phyloP scores from a whole-genome alignment of 192 early-diverging fungal genomes.

The Haplosporangium gracile region DNA sequence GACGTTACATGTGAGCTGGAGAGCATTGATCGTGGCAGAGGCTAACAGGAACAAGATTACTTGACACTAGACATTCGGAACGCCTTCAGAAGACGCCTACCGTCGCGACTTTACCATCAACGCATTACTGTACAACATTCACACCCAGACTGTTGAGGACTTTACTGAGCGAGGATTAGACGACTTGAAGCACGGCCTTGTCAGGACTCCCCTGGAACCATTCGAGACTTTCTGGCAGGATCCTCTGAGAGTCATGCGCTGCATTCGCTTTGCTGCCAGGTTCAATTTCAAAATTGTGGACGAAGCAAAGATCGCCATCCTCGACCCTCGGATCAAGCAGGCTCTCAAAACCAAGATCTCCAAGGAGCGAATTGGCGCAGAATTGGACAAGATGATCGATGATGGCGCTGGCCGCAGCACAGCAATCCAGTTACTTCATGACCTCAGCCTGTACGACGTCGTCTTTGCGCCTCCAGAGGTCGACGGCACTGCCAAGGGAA shows the following conservation, averaged over 20 bases:
- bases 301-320: conserved; percentile 72
- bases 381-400: conserved; percentile 94
- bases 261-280: conserved; percentile 94
- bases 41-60: conserved; percentile 30
- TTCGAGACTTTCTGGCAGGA: conserved; percentile 95
- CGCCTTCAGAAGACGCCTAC: conserved; percentile 90
- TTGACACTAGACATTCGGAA: conserved; percentile 77
- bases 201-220: conserved; percentile 93
- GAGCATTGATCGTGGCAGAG: neutral
- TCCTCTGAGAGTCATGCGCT: conserved; percentile 93
- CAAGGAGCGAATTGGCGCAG: conserved; percentile 90
- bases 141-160: conserved; percentile 87
- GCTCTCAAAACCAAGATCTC: conserved; percentile 89
- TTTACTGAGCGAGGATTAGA: conserved; percentile 81
- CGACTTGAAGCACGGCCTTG: conserved; percentile 78
- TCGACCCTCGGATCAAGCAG: conserved; percentile 66
- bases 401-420: conserved; percentile 47
- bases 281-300: conserved; percentile 85
- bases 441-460: conserved; percentile 59
- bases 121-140: conserved; percentile 96
- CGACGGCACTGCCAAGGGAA: conserved; percentile 41
- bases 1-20: neutral
- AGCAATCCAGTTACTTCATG: conserved; percentile 56
- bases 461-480: conserved; percentile 60
- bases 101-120: conserved; percentile 99